Conservation (phyloP, 2,329 filamentous ascomycete species). For the Cadophora gregata region DNA sequence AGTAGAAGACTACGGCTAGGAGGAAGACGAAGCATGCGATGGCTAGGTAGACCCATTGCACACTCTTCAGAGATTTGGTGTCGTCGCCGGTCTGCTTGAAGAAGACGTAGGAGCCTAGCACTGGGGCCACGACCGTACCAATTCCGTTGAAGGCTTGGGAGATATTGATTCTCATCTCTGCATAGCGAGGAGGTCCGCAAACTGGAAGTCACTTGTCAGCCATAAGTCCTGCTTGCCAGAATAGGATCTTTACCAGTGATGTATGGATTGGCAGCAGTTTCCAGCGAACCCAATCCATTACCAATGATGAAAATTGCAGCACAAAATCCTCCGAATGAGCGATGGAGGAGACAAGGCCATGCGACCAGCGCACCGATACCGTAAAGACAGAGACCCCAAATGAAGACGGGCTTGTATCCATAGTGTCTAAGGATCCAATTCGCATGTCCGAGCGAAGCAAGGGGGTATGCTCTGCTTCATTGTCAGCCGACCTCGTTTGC, state of each 20-base stretch:
- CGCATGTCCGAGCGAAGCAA: conserved; percentile 70
- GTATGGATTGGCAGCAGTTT: conserved; percentile 81
- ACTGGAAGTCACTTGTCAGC: conserved; percentile 50
- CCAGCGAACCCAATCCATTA: conserved; percentile 75
- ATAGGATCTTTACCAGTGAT: conserved; percentile 54
- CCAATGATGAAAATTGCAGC: conserved; percentile 76
- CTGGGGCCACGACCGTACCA: conserved; percentile 65
- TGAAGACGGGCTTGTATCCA: conserved; percentile 69
- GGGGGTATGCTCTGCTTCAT: conserved; percentile 77
- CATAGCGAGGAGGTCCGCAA: conserved; percentile 75
- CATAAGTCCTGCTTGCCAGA: conserved; percentile 42
- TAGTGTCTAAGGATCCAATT: conserved; percentile 70
- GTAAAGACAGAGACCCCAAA: conserved; percentile 74
- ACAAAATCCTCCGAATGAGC: conserved; percentile 80
- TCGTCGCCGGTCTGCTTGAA: conserved; percentile 60
- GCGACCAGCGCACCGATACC: conserved; percentile 78
- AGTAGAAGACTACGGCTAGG: conserved; percentile 63
- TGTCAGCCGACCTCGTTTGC: conserved; percentile 48
- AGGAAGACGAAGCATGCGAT: conserved; percentile 65
- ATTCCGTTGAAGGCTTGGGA: conserved; percentile 78
- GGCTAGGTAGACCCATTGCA: conserved; percentile 69
- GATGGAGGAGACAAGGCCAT: conserved; percentile 77
- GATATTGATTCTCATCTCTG: conserved; percentile 75
- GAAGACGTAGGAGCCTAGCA: conserved; percentile 66
- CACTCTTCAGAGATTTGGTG: conserved; percentile 58